A percentile compares a stretch with the other conserved stretches of the same genome.
phyloP scores from a whole-genome alignment of 257 asterid species.

The Eustoma russellianum region DNA sequence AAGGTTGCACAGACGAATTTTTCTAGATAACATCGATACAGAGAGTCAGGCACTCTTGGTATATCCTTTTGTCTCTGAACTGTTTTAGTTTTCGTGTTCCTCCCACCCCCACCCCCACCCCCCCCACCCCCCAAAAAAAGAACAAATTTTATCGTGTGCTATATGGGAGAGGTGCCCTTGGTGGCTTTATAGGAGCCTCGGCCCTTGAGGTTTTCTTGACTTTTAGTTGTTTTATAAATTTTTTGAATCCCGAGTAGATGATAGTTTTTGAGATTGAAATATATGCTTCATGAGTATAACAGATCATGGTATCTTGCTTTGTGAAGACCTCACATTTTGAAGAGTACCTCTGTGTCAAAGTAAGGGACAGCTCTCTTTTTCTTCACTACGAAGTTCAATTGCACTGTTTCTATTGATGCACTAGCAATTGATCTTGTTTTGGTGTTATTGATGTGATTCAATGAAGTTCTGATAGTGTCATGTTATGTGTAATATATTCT shows the following conservation, averaged over 20 bases:
- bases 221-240: not conserved
- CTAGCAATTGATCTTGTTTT: no score
- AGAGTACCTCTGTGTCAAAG: constrained; percentile 30
- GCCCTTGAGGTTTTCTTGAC: not conserved
- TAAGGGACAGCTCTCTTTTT: not conserved
- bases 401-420: no score
- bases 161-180: not conserved
- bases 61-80: not conserved
- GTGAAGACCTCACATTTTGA: constrained; percentile 29
- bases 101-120: no score
- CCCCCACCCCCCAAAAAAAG: no score
- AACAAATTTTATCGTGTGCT: not conserved
- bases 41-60: constrained; percentile 27
- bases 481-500: not conserved
- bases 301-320: constrained; percentile 30
- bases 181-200: not conserved
- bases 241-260: no score
- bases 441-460: no score
- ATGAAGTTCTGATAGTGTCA: no score
- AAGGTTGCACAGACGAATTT: constrained; percentile 26
- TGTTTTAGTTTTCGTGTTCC: not conserved
- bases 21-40: constrained; percentile 20
- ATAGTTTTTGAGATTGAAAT: not conserved
- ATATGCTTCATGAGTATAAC: not conserved
- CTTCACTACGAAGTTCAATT: no score